Conservation (phyloP, 305 asterid species). For the Petunia hybrid region DNA sequence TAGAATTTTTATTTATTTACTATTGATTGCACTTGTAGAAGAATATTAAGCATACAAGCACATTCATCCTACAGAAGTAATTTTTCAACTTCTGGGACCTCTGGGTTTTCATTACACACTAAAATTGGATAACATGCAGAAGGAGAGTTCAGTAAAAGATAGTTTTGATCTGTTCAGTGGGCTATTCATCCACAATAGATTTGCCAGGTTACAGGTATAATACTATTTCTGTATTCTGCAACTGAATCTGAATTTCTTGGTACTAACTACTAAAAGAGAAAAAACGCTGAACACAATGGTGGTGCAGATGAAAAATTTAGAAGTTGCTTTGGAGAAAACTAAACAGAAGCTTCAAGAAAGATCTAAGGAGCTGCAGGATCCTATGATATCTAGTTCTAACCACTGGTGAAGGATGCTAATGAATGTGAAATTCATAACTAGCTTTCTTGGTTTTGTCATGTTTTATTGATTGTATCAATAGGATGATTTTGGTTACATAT, state of each 20-base stretch:
- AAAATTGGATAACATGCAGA: slow-evolving; percentile 54
- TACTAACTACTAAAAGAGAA: background rate
- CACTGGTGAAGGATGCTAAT: background rate
- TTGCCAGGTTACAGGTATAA: slow-evolving; percentile 57
- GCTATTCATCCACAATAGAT: slow-evolving; percentile 74
- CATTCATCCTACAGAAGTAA: background rate
- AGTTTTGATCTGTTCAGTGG: slow-evolving; percentile 88
- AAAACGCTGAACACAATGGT: slow-evolving; percentile 33
- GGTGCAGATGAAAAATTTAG: slow-evolving; percentile 66
- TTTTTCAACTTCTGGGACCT: slow-evolving; percentile 5
- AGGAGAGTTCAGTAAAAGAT: slow-evolving; percentile 68
- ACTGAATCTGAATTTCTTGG: background rate
- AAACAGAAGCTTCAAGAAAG: slow-evolving; percentile 64
- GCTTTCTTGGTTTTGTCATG: background rate
- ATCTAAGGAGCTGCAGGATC: slow-evolving; percentile 34
- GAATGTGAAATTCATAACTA: background rate
- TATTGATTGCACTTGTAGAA: background rate
- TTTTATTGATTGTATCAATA: background rate
- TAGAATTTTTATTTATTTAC: background rate
- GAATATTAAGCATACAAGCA: background rate
- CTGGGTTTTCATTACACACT: background rate
- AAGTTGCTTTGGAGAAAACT: slow-evolving; percentile 64
- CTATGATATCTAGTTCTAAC: background rate
- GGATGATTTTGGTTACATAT: slow-evolving; percentile 25
- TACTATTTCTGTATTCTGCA: background rate